phyloP scores from a whole-genome alignment of 2,329 filamentous ascomycete species.

The Fusarium nurragi region DNA sequence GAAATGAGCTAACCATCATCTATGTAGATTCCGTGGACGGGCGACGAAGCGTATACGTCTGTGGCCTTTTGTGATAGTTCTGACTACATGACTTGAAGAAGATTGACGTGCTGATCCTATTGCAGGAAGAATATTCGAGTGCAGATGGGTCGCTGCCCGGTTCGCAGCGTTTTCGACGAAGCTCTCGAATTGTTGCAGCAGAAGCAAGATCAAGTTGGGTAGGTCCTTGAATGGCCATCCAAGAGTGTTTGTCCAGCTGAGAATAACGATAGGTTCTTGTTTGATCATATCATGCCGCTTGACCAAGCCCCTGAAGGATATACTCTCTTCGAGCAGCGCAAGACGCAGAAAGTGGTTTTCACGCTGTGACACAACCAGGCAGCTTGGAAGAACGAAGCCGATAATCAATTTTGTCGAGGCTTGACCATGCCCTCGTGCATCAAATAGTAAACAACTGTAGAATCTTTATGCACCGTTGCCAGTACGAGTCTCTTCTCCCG shows the following conservation, averaged over 20 bases:
- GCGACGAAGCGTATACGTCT: slow-evolving; percentile 68
- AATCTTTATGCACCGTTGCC: slow-evolving; percentile 80
- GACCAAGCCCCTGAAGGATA: slow-evolving; percentile 73
- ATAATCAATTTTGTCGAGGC: slow-evolving; percentile 76
- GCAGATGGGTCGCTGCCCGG: slow-evolving; percentile 81
- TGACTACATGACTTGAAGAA: not conserved
- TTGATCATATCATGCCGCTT: slow-evolving; percentile 77
- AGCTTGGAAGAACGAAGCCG: not conserved
- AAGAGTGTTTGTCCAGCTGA: slow-evolving; percentile 12
- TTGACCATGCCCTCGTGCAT: slow-evolving; percentile 89
- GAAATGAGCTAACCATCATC: slow-evolving; percentile 7
- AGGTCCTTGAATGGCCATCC: slow-evolving; percentile 44
- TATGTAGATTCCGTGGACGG: slow-evolving; percentile 70
- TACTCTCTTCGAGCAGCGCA: slow-evolving; percentile 76
- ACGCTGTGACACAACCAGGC: slow-evolving; percentile 51
- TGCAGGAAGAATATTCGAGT: slow-evolving; percentile 74
- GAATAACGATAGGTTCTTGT: slow-evolving; percentile 71
- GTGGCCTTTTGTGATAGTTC: slow-evolving; percentile 31
- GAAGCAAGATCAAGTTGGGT: slow-evolving; percentile 74
- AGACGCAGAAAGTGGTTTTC: slow-evolving; percentile 79
- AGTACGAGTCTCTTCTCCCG: slow-evolving; percentile 76
- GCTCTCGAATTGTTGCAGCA: slow-evolving; percentile 71
- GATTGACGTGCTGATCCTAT: slow-evolving; percentile 35
- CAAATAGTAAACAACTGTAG: slow-evolving; percentile 85
- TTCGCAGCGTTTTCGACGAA: slow-evolving; percentile 73